Evolutionary conservation across 73 alveolate genomes (phyloP).

Genomic region (Durusdinium trenchii): DNA sequence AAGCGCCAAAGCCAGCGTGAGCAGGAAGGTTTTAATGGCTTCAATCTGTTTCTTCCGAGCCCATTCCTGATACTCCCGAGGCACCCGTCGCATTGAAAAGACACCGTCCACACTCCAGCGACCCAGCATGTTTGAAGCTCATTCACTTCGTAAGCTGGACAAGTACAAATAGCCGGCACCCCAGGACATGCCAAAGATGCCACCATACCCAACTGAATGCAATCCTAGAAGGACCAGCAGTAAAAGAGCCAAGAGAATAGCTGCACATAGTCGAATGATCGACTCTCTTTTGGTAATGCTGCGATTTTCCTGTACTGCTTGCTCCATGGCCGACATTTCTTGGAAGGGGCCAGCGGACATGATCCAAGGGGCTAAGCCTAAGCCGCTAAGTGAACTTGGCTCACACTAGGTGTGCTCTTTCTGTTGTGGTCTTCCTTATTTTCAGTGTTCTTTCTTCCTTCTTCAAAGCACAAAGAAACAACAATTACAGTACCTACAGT

Average conservation of each 20-base stretch:
- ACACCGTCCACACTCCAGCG: slow-evolving; percentile 85
- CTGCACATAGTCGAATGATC: background rate
- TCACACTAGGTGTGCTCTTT: too few species aligned
- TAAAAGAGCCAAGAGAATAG: background rate
- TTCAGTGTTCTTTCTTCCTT: too few species aligned
- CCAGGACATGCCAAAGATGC: slow-evolving; percentile 89
- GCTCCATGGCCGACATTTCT: slow-evolving; percentile 54
- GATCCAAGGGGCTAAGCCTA: too few species aligned
- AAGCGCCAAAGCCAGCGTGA: slow-evolving; percentile 4
- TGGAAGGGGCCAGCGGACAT: slow-evolving; percentile 54
- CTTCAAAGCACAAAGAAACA: too few species aligned
- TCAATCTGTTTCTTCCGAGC: slow-evolving; percentile 83
- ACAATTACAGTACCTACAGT: too few species aligned
- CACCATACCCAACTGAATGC: slow-evolving; percentile 54
- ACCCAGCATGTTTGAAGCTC: slow-evolving; percentile 94
- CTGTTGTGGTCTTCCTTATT: too few species aligned
- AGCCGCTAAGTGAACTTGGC: too few species aligned
- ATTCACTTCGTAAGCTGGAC: slow-evolving; percentile 91
- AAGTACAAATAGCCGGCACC: slow-evolving; percentile 67
- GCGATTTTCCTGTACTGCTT: slow-evolving; percentile 54
- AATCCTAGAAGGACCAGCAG: slow-evolving; percentile 52
- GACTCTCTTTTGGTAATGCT: slow-evolving; percentile 30
- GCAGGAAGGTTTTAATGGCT: slow-evolving; percentile 63
- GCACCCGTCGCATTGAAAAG: slow-evolving; percentile 69
- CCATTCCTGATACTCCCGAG: slow-evolving; percentile 57